Evolutionary conservation across 208 protist species (phyloP).

Genomic region (Acanthamoeba healyi): DNA sequence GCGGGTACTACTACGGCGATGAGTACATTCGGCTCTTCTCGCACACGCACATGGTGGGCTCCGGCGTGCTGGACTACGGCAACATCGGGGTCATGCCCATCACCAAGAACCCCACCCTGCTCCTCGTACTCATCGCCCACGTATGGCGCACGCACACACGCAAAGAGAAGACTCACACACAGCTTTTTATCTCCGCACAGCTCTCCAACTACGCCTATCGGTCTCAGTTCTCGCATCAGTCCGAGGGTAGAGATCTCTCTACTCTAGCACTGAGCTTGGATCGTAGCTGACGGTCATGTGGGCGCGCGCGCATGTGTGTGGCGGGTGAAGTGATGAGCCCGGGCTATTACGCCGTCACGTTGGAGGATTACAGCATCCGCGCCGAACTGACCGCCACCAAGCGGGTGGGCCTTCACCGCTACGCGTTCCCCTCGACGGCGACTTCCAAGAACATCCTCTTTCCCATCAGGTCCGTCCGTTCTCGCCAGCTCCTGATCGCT

Average conservation of each 20-base stretch:
- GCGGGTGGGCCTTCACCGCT: background rate
- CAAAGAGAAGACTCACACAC: too few relatives aligned
- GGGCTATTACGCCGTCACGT: conserved; percentile 8
- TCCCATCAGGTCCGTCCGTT: background rate
- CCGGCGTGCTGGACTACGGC: background rate
- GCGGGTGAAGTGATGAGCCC: background rate
- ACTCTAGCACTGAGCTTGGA: background rate
- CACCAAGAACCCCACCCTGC: background rate
- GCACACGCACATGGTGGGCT: conserved; percentile 27
- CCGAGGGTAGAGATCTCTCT: background rate
- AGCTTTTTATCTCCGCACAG: background rate
- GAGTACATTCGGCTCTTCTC: background rate
- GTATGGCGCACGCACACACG: background rate
- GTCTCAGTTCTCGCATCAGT: conserved; percentile 9
- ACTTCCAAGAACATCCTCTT: background rate
- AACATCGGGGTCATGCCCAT: conserved; percentile 20
- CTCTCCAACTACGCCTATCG: conserved; percentile 4
- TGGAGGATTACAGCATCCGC: background rate
- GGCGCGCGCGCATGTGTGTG: background rate
- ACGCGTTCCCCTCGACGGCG: background rate
- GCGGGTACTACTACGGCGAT: conserved; percentile 42
- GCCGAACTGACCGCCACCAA: background rate
- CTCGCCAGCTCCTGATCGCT: background rate
- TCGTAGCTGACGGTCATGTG: too few relatives aligned
- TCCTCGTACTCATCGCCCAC: background rate